Percentiles rank a stretch among this genome's conserved stretches.
Conservation (phyloP, 805 yeast species). For the Wickerhamomyces queroliae region DNA sequence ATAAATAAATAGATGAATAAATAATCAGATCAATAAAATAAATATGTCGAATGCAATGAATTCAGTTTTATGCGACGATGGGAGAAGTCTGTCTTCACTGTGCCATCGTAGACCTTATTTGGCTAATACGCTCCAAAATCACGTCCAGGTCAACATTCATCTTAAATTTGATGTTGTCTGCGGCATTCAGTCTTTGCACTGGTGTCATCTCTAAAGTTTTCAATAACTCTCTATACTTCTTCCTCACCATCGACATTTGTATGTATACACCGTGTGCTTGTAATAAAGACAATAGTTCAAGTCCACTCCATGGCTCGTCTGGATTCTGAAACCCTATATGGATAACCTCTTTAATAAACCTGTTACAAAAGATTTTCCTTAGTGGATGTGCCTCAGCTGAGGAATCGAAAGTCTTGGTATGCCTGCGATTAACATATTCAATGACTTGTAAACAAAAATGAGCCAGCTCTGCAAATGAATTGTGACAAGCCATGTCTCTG, state of each 20-base stretch:
- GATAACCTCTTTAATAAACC: conserved; percentile 9
- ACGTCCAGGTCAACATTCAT: background rate
- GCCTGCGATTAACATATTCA: conserved; percentile 1
- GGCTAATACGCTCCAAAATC: background rate
- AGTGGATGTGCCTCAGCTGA: conserved; percentile 13
- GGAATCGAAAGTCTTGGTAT: conserved; percentile 2
- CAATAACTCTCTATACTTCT: conserved; percentile 9
- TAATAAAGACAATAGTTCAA: conserved; percentile 12
- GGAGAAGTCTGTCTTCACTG: too few species aligned
- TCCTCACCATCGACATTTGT: conserved; percentile 8
- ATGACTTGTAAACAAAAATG: conserved; percentile 8
- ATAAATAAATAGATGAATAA: background rate
- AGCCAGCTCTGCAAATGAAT: conserved; percentile 6
- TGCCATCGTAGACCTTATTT: background rate
- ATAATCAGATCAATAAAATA: conserved; percentile 1
- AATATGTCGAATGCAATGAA: too few species aligned
- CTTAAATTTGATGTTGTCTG: background rate
- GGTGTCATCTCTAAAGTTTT: background rate
- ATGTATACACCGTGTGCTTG: conserved; percentile 14
- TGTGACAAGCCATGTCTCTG: background rate
- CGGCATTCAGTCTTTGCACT: background rate
- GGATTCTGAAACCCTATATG: conserved; percentile 15
- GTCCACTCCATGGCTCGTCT: conserved; percentile 19
- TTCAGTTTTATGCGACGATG: too few species aligned
- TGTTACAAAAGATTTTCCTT: conserved; percentile 13